phyloP scores from a whole-genome alignment of 108 stramenopile genomes.

The Fistulifera pelliculosa region DNA sequence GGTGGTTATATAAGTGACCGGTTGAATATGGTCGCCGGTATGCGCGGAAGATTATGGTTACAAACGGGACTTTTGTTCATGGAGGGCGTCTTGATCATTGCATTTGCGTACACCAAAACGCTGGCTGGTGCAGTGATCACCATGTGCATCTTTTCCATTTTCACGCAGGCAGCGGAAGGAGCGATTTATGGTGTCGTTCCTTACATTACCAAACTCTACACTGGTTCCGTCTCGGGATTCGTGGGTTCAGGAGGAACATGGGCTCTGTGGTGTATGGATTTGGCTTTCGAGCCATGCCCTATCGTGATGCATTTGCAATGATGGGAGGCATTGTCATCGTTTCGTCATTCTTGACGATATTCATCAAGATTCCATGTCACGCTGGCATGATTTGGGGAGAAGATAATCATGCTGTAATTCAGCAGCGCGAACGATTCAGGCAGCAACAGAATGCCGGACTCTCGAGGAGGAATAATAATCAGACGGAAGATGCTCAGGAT shows the following conservation, averaged over 20 bases:
- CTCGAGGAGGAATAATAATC: too few species aligned
- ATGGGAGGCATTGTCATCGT: conserved; percentile 51
- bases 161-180: conserved; percentile 78
- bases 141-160: conserved; percentile 63
- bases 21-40: conserved; percentile 33
- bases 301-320: conserved; percentile 42
- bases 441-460: too few species aligned
- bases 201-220: conserved; percentile 49
- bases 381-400: conserved; percentile 42
- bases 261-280: conserved; percentile 58
- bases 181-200: conserved; percentile 48
- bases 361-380: conserved; percentile 63
- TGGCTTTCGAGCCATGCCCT: conserved; percentile 39
- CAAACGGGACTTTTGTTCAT: conserved; percentile 41
- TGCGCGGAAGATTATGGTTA: conserved; percentile 54
- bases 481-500: too few species aligned
- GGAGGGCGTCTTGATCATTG: conserved; percentile 64
- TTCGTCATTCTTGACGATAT: conserved; percentile 29
- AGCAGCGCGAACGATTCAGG: conserved; percentile 19
- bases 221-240: conserved; percentile 70
- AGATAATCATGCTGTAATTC: conserved; percentile 26
- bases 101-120: conserved; percentile 40
- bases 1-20: conserved; percentile 38
- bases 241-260: conserved; percentile 76
- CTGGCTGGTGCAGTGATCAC: conserved; percentile 50